A percentile compares a stretch with the other conserved stretches of the same genome.
Conservation (phyloP, 192 early-diverging fungal species). For the Backusella sp. region DNA sequence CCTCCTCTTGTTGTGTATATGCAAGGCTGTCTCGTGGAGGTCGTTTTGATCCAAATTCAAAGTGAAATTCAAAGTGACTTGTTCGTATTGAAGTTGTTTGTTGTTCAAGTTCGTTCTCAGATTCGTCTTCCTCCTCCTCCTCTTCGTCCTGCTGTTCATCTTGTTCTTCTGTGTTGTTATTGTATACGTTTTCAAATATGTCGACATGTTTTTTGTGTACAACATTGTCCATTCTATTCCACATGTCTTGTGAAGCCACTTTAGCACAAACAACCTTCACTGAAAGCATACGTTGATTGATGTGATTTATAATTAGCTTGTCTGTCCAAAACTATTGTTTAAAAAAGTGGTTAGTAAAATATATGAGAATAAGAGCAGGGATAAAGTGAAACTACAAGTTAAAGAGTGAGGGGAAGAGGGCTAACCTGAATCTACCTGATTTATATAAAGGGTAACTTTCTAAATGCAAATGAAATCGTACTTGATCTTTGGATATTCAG, state of each 20-base stretch:
- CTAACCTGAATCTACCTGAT: conserved; percentile 7
- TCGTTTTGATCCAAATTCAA: conserved; percentile 18
- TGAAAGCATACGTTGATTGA: background rate
- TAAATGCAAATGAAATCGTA: conserved; percentile 1
- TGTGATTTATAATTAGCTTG: background rate
- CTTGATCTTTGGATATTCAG: background rate
- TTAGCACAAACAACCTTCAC: conserved; percentile 5
- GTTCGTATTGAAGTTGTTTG: background rate
- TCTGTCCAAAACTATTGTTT: background rate
- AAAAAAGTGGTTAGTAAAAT: background rate
- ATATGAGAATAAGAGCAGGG: no score
- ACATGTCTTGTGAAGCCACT: conserved; percentile 13
- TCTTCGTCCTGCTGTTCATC: background rate
- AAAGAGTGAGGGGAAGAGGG: background rate
- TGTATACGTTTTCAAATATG: conserved; percentile 1
- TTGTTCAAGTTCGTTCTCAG: background rate
- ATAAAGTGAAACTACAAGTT: no score
- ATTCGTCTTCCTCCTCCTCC: background rate
- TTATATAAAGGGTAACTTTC: background rate
- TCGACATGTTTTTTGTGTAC: conserved; percentile 12
- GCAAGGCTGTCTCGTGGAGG: background rate
- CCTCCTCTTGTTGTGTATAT: background rate
- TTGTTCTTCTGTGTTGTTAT: background rate
- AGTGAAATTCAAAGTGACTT: conserved; percentile 12
- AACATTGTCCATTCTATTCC: conserved; percentile 18